Evolutionary conservation across 2,329 filamentous ascomycete species (phyloP).

Genomic region (Albophoma yamanashiensis): DNA sequence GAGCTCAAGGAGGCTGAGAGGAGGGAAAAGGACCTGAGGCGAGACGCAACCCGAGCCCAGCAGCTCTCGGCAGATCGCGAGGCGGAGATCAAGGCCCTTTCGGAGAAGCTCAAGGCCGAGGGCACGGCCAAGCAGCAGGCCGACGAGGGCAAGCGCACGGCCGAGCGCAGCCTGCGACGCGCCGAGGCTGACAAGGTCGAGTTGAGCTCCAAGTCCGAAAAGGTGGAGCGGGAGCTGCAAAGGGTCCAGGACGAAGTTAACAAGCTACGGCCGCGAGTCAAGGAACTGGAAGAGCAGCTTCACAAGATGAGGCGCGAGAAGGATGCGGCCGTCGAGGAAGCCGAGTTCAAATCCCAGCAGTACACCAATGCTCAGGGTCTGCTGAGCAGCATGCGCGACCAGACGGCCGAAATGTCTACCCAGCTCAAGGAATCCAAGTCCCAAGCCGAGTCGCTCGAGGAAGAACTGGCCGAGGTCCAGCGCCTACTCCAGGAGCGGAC

Average conservation of each 20-base stretch:
- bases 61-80: constrained; percentile 65
- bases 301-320: constrained; percentile 59
- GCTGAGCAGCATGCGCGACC: constrained; percentile 86
- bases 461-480: constrained; percentile 84
- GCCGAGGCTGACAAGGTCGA: constrained; percentile 74
- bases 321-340: constrained; percentile 61
- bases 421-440: constrained; percentile 85
- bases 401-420: constrained; percentile 75
- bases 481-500: constrained; percentile 78
- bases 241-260: constrained; percentile 62
- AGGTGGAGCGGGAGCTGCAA: constrained; percentile 56
- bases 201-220: constrained; percentile 62
- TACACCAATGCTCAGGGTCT: constrained; percentile 77
- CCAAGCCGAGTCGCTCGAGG: constrained; percentile 76
- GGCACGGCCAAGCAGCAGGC: constrained; percentile 59
- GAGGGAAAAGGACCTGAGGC: constrained; percentile 69
- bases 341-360: constrained; percentile 74
- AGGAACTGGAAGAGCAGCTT: constrained; percentile 64
- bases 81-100: constrained; percentile 63
- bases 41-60: constrained; percentile 60
- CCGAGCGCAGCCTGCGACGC: constrained; percentile 67
- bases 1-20: constrained; percentile 71
- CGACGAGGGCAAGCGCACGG: constrained; percentile 67
- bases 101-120: constrained; percentile 69
- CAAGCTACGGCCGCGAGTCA: constrained; percentile 50